These are phyloP conservation scores for Saccharomyces hybrid DNA, from an alignment of 1,139 yeast genomes.

Conservation along the genomic window DNA sequence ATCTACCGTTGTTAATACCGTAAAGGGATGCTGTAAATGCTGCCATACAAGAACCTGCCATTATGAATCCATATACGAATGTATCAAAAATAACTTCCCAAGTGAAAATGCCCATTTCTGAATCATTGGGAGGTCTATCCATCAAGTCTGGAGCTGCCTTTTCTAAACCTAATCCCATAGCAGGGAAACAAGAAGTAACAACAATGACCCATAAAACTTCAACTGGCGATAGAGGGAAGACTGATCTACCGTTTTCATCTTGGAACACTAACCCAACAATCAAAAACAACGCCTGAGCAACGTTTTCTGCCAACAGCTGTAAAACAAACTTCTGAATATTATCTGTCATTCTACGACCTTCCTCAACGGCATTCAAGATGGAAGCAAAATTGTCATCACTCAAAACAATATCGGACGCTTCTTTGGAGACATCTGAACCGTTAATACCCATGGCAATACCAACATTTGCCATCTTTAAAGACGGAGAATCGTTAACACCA, in stretches of 20 bases:
- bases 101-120: constrained; percentile 78
- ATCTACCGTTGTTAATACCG: constrained; percentile 57
- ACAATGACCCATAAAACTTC: constrained; percentile 97
- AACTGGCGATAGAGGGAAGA: constrained; percentile 88
- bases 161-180: constrained; percentile 94
- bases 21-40: constrained; percentile 60
- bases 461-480: constrained; percentile 90
- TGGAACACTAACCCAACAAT: constrained; percentile 66
- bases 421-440: constrained; percentile 98
- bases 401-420: constrained; percentile 95
- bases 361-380: constrained; percentile 85
- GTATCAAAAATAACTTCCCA: constrained; percentile 59
- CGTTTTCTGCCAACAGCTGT: constrained; percentile 89
- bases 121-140: constrained; percentile 88
- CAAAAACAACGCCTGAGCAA: constrained; percentile 78
- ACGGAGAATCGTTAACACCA: constrained; percentile 98
- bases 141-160: constrained; percentile 93
- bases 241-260: constrained; percentile 62
- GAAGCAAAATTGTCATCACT: constrained; percentile 96
- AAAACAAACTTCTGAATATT: constrained; percentile 91
- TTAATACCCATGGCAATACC: constrained; percentile 96
- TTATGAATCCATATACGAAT: constrained; percentile 63
- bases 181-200: constrained; percentile 98
- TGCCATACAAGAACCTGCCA: constrained; percentile 66
- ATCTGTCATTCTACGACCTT: constrained; percentile 92